Conservation (phyloP, 768 basidiomycete genomes). For the Pleurotus tuoliensis region DNA sequence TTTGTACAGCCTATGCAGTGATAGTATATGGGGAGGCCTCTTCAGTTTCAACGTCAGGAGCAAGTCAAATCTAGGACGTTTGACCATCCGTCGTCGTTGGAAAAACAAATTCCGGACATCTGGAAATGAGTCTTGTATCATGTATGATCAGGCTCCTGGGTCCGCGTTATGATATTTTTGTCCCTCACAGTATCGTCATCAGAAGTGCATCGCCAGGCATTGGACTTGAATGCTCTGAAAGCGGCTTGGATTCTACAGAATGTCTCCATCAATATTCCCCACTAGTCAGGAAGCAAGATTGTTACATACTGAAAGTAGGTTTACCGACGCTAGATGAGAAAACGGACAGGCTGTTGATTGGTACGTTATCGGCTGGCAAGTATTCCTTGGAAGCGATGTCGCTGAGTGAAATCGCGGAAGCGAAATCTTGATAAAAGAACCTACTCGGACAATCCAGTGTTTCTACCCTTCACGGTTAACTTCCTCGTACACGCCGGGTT, state of each 20-base stretch:
- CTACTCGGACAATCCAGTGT: slow-evolving; percentile 3
- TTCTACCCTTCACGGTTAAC: not conserved
- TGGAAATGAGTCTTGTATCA: not conserved
- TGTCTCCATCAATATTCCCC: not conserved
- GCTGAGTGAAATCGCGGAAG: not conserved
- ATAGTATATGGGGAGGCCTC: no score
- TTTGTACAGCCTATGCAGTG: no score
- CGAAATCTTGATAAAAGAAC: not conserved
- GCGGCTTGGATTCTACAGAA: not conserved
- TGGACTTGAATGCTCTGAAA: not conserved
- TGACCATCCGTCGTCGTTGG: not conserved
- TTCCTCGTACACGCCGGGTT: not conserved
- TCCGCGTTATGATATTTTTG: not conserved
- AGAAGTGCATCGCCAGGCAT: not conserved
- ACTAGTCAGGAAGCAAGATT: no score
- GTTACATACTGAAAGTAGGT: not conserved
- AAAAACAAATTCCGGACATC: not conserved
- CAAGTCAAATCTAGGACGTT: not conserved
- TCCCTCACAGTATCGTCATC: not conserved
- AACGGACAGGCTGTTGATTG: not conserved
- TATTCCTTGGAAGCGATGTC: not conserved
- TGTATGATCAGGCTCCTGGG: no score
- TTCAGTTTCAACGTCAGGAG: not conserved
- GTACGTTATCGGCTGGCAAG: not conserved
- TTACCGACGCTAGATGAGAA: not conserved